phyloP scores from a whole-genome alignment of 768 basidiomycete species.

The Suillus decipiens region DNA sequence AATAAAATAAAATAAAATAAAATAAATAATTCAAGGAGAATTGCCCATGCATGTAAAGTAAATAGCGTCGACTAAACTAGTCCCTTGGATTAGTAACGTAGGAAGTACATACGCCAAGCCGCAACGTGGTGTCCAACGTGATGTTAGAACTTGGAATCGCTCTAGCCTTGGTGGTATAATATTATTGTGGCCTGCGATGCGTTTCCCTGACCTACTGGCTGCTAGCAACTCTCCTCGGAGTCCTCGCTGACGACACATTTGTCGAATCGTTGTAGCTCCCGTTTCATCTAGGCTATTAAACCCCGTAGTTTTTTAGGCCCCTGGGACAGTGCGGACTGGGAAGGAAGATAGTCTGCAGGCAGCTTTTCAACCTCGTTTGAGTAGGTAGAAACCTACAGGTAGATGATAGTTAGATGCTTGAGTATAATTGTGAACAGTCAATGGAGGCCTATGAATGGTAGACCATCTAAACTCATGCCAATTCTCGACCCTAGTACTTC shows the following conservation, averaged over 20 bases:
- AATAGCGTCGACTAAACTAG: not conserved
- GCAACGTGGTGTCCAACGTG: not conserved
- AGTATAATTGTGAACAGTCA: not conserved
- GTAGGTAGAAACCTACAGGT: not conserved
- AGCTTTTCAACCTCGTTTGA: not conserved
- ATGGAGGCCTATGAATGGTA: not conserved
- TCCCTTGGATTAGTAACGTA: not conserved
- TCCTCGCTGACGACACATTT: not conserved
- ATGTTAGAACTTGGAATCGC: not conserved
- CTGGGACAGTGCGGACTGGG: not conserved
- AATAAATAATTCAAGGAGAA: not conserved
- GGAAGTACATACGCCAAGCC: not conserved
- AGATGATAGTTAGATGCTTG: not conserved
- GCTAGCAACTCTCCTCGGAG: constrained; percentile 1
- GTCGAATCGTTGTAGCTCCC: not conserved
- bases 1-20: not conserved
- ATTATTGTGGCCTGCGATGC: not conserved
- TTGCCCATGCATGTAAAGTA: not conserved
- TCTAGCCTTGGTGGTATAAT: not conserved
- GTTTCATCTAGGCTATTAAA: not conserved
- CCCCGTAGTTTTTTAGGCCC: not conserved
- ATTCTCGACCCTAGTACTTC: not conserved
- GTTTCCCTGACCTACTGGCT: not conserved
- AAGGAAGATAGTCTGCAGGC: not conserved
- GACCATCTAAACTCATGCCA: not conserved